phyloP scores from a whole-genome alignment of 1,284 basidiomycete genomes.

The Boletus hoseneyae region DNA sequence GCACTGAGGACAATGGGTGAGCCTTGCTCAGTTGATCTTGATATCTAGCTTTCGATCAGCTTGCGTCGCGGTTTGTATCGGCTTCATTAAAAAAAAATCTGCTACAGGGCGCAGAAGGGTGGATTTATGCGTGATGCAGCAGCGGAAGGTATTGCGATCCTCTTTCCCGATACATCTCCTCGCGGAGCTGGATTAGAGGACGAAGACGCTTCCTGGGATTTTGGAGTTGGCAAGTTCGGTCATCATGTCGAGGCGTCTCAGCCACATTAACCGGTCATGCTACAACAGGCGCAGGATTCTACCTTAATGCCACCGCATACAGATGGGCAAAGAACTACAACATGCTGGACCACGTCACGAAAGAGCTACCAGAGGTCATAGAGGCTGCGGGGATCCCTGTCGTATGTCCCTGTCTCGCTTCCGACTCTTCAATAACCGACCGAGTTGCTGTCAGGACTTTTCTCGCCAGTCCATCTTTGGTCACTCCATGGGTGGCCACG shows the following conservation, averaged over 20 bases:
- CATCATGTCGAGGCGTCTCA: neutral
- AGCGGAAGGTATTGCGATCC: constrained; percentile 81
- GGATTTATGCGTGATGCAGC: constrained; percentile 80
- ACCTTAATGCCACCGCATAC: constrained; percentile 82
- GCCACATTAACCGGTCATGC: constrained; percentile 1
- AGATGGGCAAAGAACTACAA: constrained; percentile 86
- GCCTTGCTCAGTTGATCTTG: constrained; percentile 15
- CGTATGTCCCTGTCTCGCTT: constrained; percentile 38
- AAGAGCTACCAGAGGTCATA: constrained; percentile 80
- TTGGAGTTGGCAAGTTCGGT: constrained; percentile 63
- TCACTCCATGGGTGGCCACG: constrained; percentile 90
- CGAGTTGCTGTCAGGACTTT: constrained; percentile 49
- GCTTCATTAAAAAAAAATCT: neutral
- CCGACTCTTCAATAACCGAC: constrained; percentile 1
- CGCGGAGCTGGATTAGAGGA: constrained; percentile 88
- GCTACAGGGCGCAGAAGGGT: constrained; percentile 79
- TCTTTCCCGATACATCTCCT: constrained; percentile 96
- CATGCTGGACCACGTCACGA: constrained; percentile 82
- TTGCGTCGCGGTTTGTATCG: neutral
- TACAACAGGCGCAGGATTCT: constrained; percentile 81
- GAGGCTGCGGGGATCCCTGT: constrained; percentile 64
- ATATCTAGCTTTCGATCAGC: neutral
- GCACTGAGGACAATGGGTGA: constrained; percentile 94
- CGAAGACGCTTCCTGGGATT: constrained; percentile 89
- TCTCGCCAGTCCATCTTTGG: constrained; percentile 78